Percentiles rank a stretch among this genome's conserved stretches.
Conservation (phyloP, 2,329 filamentous ascomycete genomes). For the Claviceps sp. region DNA sequence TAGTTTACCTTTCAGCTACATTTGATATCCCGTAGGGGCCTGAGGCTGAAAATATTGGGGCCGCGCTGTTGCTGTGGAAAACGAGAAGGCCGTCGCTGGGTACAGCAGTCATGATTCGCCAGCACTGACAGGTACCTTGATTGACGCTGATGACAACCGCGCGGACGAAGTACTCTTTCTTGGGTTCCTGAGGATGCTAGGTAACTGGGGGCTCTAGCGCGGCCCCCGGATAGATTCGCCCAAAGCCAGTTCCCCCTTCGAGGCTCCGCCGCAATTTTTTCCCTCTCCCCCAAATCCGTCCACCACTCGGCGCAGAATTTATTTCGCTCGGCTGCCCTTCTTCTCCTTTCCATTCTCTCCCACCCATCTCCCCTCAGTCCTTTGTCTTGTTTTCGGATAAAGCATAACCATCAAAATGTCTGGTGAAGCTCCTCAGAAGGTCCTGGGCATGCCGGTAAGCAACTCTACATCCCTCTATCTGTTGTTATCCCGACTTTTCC, state of each 20-base stretch:
- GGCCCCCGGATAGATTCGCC: constrained; percentile 41
- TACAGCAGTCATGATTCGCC: too few species aligned
- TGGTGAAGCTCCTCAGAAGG: constrained; percentile 38
- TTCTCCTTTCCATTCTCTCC: constrained; percentile 29
- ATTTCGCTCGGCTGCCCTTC: constrained; percentile 26
- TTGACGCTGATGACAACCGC: not conserved
- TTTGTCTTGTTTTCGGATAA: constrained; percentile 33
- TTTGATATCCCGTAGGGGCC: constrained; percentile 11
- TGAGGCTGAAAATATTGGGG: constrained; percentile 18
- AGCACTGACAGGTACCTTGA: not conserved
- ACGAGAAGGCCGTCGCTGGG: not conserved
- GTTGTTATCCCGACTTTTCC: constrained; percentile 1
- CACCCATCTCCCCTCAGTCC: constrained; percentile 48
- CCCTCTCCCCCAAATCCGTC: constrained; percentile 29
- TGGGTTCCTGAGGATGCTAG: constrained; percentile 8
- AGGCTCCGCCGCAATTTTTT: constrained; percentile 39
- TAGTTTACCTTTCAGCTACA: not conserved
- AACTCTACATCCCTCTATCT: constrained; percentile 1
- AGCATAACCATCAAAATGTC: constrained; percentile 38
- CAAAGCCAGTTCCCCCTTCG: constrained; percentile 29
- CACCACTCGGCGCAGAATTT: constrained; percentile 32
- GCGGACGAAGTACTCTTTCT: not conserved
- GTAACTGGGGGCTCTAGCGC: constrained; percentile 13
- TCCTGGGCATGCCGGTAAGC: constrained; percentile 58
- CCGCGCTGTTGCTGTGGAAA: constrained; percentile 20